Base-by-base conservation (phyloP, 2,329 filamentous ascomycete genomes). In the Aureobasidium lini region DNA sequence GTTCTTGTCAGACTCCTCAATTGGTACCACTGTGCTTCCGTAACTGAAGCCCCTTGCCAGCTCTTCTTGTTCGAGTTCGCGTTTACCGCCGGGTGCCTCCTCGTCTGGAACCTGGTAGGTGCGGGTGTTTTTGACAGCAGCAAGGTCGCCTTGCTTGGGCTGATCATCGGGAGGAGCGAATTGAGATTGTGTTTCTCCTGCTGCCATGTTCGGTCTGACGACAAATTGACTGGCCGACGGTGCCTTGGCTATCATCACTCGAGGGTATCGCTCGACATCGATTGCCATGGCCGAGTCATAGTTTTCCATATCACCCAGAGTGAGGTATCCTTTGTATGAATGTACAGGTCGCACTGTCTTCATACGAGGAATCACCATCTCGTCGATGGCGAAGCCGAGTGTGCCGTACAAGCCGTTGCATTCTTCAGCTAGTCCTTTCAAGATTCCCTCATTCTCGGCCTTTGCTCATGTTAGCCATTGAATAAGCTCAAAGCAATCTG, bases 31-130 rank as follows among this genome's bases (percentile, higher is more conserved):
- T 0, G 93, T 96, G 60, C 91, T 83, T 47, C 94, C 94, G 70
- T 99, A 99, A 68, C 90, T 86, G 68, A 93, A 99, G 0, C 94
- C 94, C 71, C 91, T 95, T n/a, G 90, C 90, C 39, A 99, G 79
- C 15, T 90, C 84, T 13, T 95, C 91, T 60, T 85, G 84, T 31
- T 88, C 84, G 29, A 99, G 85, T 57, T 96, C 90, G 57, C 81
- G 81, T 74, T 93, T 95, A 11, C 89, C 88, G 15, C 89, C 90
- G 0, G 87, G 85, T 0, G 85, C 85, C 40, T 82, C 77, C 5
- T 87, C 81, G 62, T 96, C 89, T 39, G 86, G 83, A 61, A 97
- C 82, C 67, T 87, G 87, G 73, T 97, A 99, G 1, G 84, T 84
- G 43, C 89, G 84, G n/a, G 86, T 79, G 61, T 83, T 87, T 66